These are phyloP conservation scores for Phytophthora citrophthora DNA, from an alignment of 352 stramenopile species.

Conservation along the genomic window DNA sequence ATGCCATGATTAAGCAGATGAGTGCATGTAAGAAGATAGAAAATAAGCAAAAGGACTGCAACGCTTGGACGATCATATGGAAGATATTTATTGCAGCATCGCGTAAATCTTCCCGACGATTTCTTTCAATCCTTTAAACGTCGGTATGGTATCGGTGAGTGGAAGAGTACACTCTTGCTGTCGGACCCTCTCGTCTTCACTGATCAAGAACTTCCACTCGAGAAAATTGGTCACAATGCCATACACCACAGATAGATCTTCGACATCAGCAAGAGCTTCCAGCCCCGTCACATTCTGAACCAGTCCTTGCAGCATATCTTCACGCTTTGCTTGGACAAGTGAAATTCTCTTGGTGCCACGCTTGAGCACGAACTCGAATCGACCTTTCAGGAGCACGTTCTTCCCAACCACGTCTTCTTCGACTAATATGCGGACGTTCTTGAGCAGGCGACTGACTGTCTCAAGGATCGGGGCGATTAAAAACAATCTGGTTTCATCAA, in stretches of 20 bases:
- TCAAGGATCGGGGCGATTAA: slow-evolving; percentile 22
- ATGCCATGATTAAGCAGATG: slow-evolving; percentile 20
- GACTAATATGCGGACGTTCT: slow-evolving; percentile 25
- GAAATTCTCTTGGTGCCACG: slow-evolving; percentile 34
- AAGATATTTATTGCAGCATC: slow-evolving; percentile 15
- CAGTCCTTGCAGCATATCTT: slow-evolving; percentile 39
- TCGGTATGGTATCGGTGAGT: slow-evolving; percentile 8
- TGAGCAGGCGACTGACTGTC: slow-evolving; percentile 25
- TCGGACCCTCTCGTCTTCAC: slow-evolving; percentile 21
- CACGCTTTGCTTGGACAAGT: slow-evolving; percentile 34
- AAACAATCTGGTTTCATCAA: no score
- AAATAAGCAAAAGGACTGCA: slow-evolving; percentile 20
- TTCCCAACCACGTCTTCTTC: slow-evolving; percentile 27
- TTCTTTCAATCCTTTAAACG: slow-evolving; percentile 19
- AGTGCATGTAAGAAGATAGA: slow-evolving; percentile 20
- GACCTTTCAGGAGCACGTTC: slow-evolving; percentile 32
- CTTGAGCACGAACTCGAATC: slow-evolving; percentile 44
- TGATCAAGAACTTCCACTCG: slow-evolving; percentile 26
- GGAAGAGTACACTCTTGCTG: slow-evolving; percentile 14
- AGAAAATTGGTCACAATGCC: slow-evolving; percentile 33
- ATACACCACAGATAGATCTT: slow-evolving; percentile 28
- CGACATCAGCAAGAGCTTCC: slow-evolving; percentile 36
- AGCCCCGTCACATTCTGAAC: slow-evolving; percentile 34
- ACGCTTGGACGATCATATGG: no score
- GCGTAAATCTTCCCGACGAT: slow-evolving; percentile 23